Conservation (phyloP, 2,329 filamentous ascomycete genomes). For the Lachnum nothofagi region DNA sequence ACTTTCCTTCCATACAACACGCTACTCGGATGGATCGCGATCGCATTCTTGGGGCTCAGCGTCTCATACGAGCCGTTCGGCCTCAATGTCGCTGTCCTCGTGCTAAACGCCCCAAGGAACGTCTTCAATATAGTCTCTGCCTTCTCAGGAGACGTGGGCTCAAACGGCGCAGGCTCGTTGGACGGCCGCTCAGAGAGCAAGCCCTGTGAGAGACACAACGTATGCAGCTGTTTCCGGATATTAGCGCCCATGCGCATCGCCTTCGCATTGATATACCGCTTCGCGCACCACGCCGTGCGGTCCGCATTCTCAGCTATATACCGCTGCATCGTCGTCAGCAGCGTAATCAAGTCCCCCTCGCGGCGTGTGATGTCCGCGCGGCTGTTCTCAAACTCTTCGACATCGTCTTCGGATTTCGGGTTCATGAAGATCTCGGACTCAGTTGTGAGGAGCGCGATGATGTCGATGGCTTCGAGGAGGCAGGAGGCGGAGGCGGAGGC, state of each 20-base stretch:
- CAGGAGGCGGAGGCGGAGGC: conserved; percentile 77
- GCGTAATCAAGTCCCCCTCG: conserved; percentile 61
- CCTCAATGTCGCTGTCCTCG: conserved; percentile 55
- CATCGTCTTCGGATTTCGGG: conserved; percentile 51
- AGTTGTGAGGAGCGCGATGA: conserved; percentile 61
- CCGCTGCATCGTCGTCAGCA: conserved; percentile 57
- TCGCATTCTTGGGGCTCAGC: conserved; percentile 53
- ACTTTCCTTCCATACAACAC: conserved; percentile 58
- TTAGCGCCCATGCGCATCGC: conserved; percentile 60
- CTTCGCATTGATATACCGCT: conserved; percentile 51
- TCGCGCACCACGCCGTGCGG: conserved; percentile 53
- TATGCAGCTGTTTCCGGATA: conserved; percentile 57
- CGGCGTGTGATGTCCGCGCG: conserved; percentile 55
- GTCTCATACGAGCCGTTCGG: conserved; percentile 59
- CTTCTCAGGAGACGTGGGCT: conserved; percentile 48
- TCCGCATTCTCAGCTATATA: conserved; percentile 51
- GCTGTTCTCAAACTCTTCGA: conserved; percentile 48
- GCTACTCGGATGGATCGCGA: conserved; percentile 59
- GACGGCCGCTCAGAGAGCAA: conserved; percentile 39
- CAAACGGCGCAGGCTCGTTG: conserved; percentile 52
- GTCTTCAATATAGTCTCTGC: conserved; percentile 53
- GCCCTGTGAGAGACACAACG: conserved; percentile 49
- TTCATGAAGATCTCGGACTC: conserved; percentile 61
- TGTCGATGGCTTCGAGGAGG: conserved; percentile 77
- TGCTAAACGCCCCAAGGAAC: conserved; percentile 57